Base-by-base conservation (phyloP, 805 yeast species). In the Suhomyces xylopsoci region DNA sequence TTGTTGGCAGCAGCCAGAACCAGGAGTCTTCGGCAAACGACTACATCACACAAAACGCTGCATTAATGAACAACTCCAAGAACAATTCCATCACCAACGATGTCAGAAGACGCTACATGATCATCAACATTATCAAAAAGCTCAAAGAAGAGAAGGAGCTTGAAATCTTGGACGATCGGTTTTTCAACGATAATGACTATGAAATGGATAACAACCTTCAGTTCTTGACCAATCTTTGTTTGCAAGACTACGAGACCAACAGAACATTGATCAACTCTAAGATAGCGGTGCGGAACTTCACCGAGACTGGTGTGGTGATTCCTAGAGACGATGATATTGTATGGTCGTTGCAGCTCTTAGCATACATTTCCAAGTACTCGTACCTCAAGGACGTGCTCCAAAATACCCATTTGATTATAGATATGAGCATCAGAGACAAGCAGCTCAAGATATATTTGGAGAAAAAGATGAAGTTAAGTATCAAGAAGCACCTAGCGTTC, bases 251-350 rank as follows among this genome's bases (percentile, higher is more conserved):
- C 46, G 65, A 67, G 28, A 56, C 63, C 34, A 63, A 65, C 49
- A 59, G 64, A 14, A 58, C 57, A 41, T 55, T 67, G 47, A 58
- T 65, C 24, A 69, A 66, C 52, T 56, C 71, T 2, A 64, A 71
- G 55, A 61, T 65, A 34, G 71, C 77, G 1, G 69, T 67, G 3
- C 54, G 80, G 47, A 70, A 60, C 51, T 75, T 75, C 55, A 73
- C 78, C 14, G 76, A 73, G 22, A 70, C 87, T 42, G 96, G 96
- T 1, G 83, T 85, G 20, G 78, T 92, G n/a, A 80, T 91, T 5
- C 97, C 97, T 1, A 81, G 90, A 52, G 96, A 89, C 57, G 97
- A 93, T 65, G 99, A 93, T 64, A 89, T 93, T 15, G 85, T 90
- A 36, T 91, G 97, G 97, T 87, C 96, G 3, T 74, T 93, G 50